Base-by-base conservation (phyloP, 2,329 filamentous ascomycete species). In the Fusarium sarcochroum region DNA sequence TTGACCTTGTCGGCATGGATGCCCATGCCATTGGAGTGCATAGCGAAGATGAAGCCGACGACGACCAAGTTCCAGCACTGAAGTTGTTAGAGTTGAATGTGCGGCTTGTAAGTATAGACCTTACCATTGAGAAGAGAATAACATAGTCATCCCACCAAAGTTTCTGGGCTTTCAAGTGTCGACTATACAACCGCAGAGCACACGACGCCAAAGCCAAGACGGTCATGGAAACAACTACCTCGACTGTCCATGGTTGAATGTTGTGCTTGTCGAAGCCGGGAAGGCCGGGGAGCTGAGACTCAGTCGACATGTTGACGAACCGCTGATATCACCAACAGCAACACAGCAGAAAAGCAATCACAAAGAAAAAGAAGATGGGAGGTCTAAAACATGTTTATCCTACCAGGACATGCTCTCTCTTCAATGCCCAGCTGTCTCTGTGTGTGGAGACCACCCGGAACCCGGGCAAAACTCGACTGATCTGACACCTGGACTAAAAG, bases 131-230 rank as follows among this genome's bases (percentile, higher is more conserved):
- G 50, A 81, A 84, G 0, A 85, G 58, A 56, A 85, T 82, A 72
- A 83, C 77, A 70, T 79, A 85, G 69, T 85, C 83, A 74, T 85
- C 83, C 83, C 82, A 84, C 83, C 83, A 85, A 7, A 85, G 69
- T 59, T 73, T 71, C 56, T 83, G 82, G 4, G 73, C 78, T 45
- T 81, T 82, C 44, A 83, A 71, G 48, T 77, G 76, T 13, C 83
- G 80, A 56, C 81, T 80, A 27, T 79, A 54, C 7, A 85, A 49
- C 4, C 83, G 78, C 15, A 85, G 71, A n/a, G 38, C 72, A 14
- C 84, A 80, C 4, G 76, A 72, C 2, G 77, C 37, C 18, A 80
- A 63, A 3, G 82, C 79, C 25, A 85, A 72, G 8, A 79, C 73
- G 0, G 83, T 84, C 63, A 84, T 76, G 3, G 79, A 76, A 11